Evolutionary conservation across 352 stramenopile species (phyloP).

Genomic region (Phytophthora litchii): DNA sequence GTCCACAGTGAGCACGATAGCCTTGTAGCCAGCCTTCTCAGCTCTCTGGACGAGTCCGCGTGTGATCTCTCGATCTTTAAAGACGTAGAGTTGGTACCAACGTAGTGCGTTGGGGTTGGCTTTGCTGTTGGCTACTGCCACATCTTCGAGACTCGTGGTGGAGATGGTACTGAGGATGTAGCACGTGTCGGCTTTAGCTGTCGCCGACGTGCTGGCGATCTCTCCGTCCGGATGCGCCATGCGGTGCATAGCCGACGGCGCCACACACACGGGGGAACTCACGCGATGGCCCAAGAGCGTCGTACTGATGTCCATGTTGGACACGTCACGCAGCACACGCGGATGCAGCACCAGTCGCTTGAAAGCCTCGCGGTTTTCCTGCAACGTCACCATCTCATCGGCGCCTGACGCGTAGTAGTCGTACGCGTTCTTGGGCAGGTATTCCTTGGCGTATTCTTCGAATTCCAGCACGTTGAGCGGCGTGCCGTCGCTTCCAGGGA

Average conservation of each 20-base stretch:
- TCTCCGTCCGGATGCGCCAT: slow-evolving; percentile 97
- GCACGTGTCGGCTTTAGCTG: slow-evolving; percentile 85
- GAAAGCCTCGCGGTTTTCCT: slow-evolving; percentile 90
- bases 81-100: slow-evolving; percentile 98
- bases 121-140: slow-evolving; percentile 56
- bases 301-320: slow-evolving; percentile 91
- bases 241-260: slow-evolving; percentile 90
- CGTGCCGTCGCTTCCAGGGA: slow-evolving; percentile 71
- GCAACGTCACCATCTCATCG: slow-evolving; percentile 91
- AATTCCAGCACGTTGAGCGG: slow-evolving; percentile 92
- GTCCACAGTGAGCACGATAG: slow-evolving; percentile 96
- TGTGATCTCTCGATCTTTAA: slow-evolving; percentile 92
- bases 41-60: slow-evolving; percentile 89
- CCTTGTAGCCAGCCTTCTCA: slow-evolving; percentile 95
- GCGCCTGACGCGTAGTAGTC: slow-evolving; percentile 94
- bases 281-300: slow-evolving; percentile 92
- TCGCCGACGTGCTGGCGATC: slow-evolving; percentile 80
- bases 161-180: slow-evolving; percentile 93
- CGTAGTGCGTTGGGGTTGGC: slow-evolving; percentile 84
- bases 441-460: slow-evolving; percentile 87
- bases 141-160: slow-evolving; percentile 50
- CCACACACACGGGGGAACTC: slow-evolving; percentile 94
- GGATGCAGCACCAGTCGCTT: slow-evolving; percentile 94
- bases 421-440: slow-evolving; percentile 91
- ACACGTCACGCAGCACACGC: slow-evolving; percentile 93